A percentile compares a stretch with the other conserved stretches of the same genome.
These are phyloP conservation scores for Gynostemma pentaphyllum DNA, from an alignment of 306 rosid genomes.

Conservation along the genomic window DNA sequence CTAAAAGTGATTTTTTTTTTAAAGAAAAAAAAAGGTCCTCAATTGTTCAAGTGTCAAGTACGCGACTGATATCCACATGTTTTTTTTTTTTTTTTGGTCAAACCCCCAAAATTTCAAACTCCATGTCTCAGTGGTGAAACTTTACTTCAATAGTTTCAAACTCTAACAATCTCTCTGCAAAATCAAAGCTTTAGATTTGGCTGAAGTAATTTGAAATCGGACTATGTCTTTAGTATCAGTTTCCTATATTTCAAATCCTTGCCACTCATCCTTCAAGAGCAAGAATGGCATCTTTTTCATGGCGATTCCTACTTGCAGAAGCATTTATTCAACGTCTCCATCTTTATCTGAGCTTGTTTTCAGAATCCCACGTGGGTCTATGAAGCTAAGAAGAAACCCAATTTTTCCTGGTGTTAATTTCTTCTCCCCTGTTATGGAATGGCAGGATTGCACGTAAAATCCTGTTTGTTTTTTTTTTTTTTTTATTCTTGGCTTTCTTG, in stretches of 20 bases:
- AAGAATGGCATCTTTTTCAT: constrained; percentile 6
- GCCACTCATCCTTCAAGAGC: constrained; percentile 13
- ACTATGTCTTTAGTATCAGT: constrained; percentile 33
- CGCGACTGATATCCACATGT: no score
- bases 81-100: no score
- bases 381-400: constrained; percentile 22
- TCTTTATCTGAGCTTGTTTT: constrained; percentile 26
- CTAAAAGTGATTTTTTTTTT: no score
- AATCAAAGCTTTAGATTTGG: no score
- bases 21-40: no score
- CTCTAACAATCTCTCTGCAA: no score
- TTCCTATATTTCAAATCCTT: constrained; percentile 16
- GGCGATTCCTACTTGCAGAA: constrained; percentile 25
- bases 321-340: constrained; percentile 18
- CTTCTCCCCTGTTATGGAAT: constrained; percentile 69
- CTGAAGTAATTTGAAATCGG: background rate
- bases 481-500: background rate
- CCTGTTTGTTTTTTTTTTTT: background rate
- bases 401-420: constrained; percentile 25
- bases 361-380: constrained; percentile 21
- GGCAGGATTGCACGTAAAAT: constrained; percentile 91
- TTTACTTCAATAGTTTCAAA: no score
- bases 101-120: no score
- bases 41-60: no score
- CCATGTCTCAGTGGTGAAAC: no score